Conservation (phyloP, 169 alveolate species). For the Plasmodium falciparum region DNA sequence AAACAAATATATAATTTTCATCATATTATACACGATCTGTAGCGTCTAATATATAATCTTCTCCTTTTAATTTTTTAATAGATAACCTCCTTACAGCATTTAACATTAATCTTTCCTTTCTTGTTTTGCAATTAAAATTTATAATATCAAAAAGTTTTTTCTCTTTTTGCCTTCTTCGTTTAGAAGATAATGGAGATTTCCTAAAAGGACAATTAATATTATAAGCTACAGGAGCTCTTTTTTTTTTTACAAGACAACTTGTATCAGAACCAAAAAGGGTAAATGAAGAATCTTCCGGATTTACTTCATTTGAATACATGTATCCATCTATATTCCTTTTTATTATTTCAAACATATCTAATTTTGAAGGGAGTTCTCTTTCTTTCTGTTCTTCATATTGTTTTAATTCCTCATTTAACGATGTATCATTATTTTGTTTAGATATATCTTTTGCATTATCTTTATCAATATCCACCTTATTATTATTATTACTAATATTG, state of each 20-base stretch:
- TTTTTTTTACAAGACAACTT: conserved; percentile 73
- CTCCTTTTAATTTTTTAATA: conserved; percentile 66
- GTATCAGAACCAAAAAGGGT: conserved; percentile 62
- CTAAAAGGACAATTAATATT: conserved; percentile 83
- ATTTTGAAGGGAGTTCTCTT: not conserved
- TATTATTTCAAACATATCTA: conserved; percentile 50
- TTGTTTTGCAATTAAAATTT: conserved; percentile 80
- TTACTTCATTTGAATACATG: conserved; percentile 45
- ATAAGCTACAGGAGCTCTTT: conserved; percentile 82
- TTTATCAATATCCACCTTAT: not conserved
- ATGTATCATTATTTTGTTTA: not conserved
- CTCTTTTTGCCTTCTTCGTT: conserved; percentile 82
- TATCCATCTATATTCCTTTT: conserved; percentile 26
- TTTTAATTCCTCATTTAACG: not conserved
- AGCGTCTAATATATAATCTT: conserved; percentile 48
- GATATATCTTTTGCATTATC: not conserved
- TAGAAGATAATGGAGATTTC: conserved; percentile 81
- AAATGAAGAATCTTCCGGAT: conserved; percentile 68
- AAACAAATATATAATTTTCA: not conserved
- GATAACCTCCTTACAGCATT: conserved; percentile 78
- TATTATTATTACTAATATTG: not conserved
- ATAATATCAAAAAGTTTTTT: conserved; percentile 82
- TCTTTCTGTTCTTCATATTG: not conserved
- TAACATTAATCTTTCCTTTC: conserved; percentile 82
- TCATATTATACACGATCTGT: conserved; percentile 27